phyloP scores from a whole-genome alignment of 805 yeast genomes.

The Sungouiozyma ichnusensis region DNA sequence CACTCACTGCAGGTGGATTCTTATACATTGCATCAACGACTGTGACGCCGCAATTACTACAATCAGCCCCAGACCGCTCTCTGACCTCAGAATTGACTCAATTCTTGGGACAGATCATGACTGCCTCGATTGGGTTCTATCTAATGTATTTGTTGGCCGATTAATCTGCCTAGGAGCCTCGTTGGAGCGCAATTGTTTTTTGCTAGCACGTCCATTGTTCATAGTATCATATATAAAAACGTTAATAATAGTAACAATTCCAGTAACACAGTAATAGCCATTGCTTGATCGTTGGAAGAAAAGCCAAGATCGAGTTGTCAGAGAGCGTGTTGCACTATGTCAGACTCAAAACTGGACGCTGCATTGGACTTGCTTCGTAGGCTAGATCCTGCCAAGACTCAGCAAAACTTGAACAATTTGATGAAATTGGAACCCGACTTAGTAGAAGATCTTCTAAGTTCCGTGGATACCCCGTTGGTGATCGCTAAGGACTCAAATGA shows the following conservation, averaged over 20 bases:
- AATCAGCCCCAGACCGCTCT: slow-evolving; percentile 15
- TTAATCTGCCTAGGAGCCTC: neutral
- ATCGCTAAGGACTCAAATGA: slow-evolving; percentile 29
- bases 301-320: no score
- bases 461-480: slow-evolving; percentile 75
- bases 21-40: slow-evolving; percentile 64
- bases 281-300: no score
- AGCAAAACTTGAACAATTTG: slow-evolving; percentile 36
- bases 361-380: slow-evolving; percentile 71
- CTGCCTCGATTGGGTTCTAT: slow-evolving; percentile 43
- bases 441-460: slow-evolving; percentile 77
- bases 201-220: no score
- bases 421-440: slow-evolving; percentile 46
- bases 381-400: slow-evolving; percentile 54
- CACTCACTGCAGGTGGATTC: slow-evolving; percentile 71
- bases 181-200: no score
- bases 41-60: slow-evolving; percentile 63
- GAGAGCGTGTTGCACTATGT: neutral
- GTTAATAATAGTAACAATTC: no score
- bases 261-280: no score
- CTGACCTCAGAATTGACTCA: slow-evolving; percentile 28
- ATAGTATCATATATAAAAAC: no score
- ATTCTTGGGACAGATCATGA: slow-evolving; percentile 38
- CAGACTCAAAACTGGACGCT: slow-evolving; percentile 43
- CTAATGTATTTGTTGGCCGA: slow-evolving; percentile 38